Evolutionary conservation across 2,329 filamentous ascomycete species (phyloP), one percentile per base, ranked within the genome.

Genomic region (Colletotrichum camelliae): DNA sequence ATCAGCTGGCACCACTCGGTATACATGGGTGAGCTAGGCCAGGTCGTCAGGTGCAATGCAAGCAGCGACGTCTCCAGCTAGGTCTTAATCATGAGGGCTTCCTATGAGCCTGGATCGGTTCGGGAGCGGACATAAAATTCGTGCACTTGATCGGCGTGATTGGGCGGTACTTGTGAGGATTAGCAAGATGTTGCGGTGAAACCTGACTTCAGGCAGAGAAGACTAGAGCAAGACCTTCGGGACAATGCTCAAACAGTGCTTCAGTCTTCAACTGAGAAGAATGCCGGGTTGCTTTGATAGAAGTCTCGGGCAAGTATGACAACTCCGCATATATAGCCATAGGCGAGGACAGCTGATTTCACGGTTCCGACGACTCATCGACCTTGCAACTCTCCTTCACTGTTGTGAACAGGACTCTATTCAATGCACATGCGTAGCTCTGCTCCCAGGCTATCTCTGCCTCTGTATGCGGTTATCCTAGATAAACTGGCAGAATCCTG

Each of bases 31-130:
- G 43, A 48, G 18, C 43, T 21, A 18, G 43, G 0, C 5, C 4
- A 4, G 3, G 18, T 48, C n/a, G 43, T 4, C 18, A 48, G 18
- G 43, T 21, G 9, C 7, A 21, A 21, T 21, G 5, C 5, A 48
- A 18, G 1, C n/a, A 48, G n/a, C 5, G 1, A 4, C 3, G 43
- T 48, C 43, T 21, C 18, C 10, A 48, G 18, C 43, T 12, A 12
- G 0, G 0, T 24, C 24, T 24, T 3, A 24, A 4, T 24, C 18
- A n/a, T n/a, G 43, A n/a, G n/a, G 5, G n/a, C 9, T 48, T 48
- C 18, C 39, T 12, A n/a, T 18, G 39, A n/a, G 18, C n/a, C 39
- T 48, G 39, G 18, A 5, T 0, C n/a, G 18, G 39, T 9, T 48
- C n/a, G 0, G 39, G 39, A 9, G 37, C 7, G 37, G 4, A 1